phyloP scores from a whole-genome alignment of 164 flowering plant genomes.

The Kalanchoe fedtschenkoi region DNA sequence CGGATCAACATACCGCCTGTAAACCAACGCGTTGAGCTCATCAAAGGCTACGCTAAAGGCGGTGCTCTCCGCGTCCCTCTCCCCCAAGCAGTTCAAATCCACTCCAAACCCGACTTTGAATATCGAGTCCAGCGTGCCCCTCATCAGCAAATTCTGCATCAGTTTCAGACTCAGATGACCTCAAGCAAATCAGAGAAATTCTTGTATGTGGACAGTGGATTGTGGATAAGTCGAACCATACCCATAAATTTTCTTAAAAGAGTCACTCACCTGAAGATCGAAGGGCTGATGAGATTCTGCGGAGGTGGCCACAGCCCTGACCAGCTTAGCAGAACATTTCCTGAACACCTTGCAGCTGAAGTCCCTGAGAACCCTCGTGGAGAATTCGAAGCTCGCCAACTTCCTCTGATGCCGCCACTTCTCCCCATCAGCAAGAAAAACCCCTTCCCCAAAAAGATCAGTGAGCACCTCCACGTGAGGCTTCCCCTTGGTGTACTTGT shows the following conservation, averaged over 20 bases:
- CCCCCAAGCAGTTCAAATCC: slow-evolving; percentile 46
- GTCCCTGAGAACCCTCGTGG: slow-evolving; percentile 30
- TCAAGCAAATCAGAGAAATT: too few species aligned
- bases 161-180: background rate
- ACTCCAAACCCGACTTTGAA: slow-evolving; percentile 62
- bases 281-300: slow-evolving; percentile 22
- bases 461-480: slow-evolving; percentile 18
- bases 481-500: slow-evolving; percentile 14
- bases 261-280: slow-evolving; percentile 41
- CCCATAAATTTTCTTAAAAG: background rate
- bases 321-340: slow-evolving; percentile 35
- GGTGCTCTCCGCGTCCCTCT: slow-evolving; percentile 38
- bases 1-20: slow-evolving; percentile 41
- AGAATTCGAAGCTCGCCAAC: slow-evolving; percentile 37
- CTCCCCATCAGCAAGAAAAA: slow-evolving; percentile 43
- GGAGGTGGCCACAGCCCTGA: slow-evolving; percentile 23
- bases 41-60: slow-evolving; percentile 48
- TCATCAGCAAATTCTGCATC: slow-evolving; percentile 58
- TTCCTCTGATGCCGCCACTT: slow-evolving; percentile 40
- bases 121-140: slow-evolving; percentile 60
- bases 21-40: slow-evolving; percentile 36
- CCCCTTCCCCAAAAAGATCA: slow-evolving; percentile 36
- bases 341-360: slow-evolving; percentile 43
- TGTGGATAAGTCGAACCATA: too few species aligned
- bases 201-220: too few species aligned